These are phyloP conservation scores for Sporisorium sorghi DNA, from an alignment of 1,284 basidiomycete species.

Conservation along the genomic window DNA sequence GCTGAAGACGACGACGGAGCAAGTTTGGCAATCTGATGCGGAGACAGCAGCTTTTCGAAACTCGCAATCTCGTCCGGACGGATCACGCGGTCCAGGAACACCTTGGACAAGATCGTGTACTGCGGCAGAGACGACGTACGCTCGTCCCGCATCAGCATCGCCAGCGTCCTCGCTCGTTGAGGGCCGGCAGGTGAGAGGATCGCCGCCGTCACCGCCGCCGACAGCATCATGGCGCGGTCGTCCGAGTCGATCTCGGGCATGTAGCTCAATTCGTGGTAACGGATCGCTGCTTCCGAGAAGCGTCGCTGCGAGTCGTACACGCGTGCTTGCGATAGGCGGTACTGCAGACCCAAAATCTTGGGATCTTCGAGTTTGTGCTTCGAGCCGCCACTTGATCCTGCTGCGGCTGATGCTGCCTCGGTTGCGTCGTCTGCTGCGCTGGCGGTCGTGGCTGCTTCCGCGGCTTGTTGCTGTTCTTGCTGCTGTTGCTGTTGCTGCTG, in stretches of 20 bases:
- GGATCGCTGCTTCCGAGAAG: conserved; percentile 92
- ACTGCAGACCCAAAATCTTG: conserved; percentile 56
- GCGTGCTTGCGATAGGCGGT: conserved; percentile 75
- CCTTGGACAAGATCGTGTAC: conserved; percentile 91
- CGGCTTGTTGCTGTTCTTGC: neutral
- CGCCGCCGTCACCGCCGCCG: conserved; percentile 91
- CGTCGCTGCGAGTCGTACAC: conserved; percentile 90
- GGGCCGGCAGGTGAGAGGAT: conserved; percentile 98
- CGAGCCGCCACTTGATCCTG: neutral
- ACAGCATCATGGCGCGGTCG: conserved; percentile 64
- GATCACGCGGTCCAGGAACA: conserved; percentile 96
- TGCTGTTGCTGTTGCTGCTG: conserved; percentile 24
- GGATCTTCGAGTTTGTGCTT: conserved; percentile 42
- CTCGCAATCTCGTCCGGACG: conserved; percentile 86
- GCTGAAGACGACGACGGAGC: conserved; percentile 68
- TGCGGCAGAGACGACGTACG: conserved; percentile 82
- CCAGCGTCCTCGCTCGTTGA: conserved; percentile 89
- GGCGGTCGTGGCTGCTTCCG: neutral
- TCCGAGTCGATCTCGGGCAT: conserved; percentile 54
- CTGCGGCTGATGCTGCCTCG: conserved; percentile 3
- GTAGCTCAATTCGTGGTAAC: conserved; percentile 85
- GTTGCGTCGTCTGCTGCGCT: neutral
- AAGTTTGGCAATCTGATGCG: conserved; percentile 92
- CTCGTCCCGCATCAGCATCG: conserved; percentile 92
- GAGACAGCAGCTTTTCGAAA: conserved; percentile 86